phyloP scores from a whole-genome alignment of 352 stramenopile genomes.

The Phytophthora agathidicida region DNA sequence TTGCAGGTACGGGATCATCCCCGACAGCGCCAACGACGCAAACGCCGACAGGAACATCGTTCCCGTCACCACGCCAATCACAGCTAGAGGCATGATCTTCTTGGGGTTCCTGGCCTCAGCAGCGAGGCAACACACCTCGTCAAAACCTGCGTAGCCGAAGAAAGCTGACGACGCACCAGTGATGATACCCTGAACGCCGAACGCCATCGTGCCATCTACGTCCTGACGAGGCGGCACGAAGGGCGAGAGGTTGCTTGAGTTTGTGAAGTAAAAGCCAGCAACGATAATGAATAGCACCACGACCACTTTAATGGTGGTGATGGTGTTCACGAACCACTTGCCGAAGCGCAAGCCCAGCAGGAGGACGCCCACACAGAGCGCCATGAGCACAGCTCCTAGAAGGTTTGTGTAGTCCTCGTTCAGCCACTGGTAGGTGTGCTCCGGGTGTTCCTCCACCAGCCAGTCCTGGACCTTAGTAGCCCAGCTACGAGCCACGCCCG shows the following conservation, averaged over 20 bases:
- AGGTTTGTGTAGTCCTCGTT: slow-evolving; percentile 73
- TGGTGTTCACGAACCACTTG: slow-evolving; percentile 90
- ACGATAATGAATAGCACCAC: slow-evolving; percentile 94
- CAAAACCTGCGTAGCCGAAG: slow-evolving; percentile 95
- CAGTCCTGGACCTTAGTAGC: slow-evolving; percentile 88
- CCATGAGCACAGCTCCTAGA: slow-evolving; percentile 69
- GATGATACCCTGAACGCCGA: slow-evolving; percentile 71
- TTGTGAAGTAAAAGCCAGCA: slow-evolving; percentile 84
- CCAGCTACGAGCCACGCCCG: slow-evolving; percentile 93
- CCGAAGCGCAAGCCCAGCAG: slow-evolving; percentile 86
- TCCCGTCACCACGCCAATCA: slow-evolving; percentile 81
- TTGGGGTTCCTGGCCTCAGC: slow-evolving; percentile 79
- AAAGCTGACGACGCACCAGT: slow-evolving; percentile 86
- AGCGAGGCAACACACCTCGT: slow-evolving; percentile 93
- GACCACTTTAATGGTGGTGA: slow-evolving; percentile 80
- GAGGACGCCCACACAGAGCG: slow-evolving; percentile 70
- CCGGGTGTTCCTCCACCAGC: slow-evolving; percentile 51
- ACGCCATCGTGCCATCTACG: slow-evolving; percentile 30
- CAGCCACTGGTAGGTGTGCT: slow-evolving; percentile 50
- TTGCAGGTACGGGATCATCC: slow-evolving; percentile 63
- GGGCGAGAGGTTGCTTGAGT: slow-evolving; percentile 82
- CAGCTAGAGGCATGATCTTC: slow-evolving; percentile 78
- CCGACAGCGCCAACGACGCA: slow-evolving; percentile 85
- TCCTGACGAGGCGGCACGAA: slow-evolving; percentile 69
- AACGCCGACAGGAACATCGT: slow-evolving; percentile 80